Conservation (phyloP, 1,284 basidiomycete genomes). For the Ganoderma lingzhi region DNA sequence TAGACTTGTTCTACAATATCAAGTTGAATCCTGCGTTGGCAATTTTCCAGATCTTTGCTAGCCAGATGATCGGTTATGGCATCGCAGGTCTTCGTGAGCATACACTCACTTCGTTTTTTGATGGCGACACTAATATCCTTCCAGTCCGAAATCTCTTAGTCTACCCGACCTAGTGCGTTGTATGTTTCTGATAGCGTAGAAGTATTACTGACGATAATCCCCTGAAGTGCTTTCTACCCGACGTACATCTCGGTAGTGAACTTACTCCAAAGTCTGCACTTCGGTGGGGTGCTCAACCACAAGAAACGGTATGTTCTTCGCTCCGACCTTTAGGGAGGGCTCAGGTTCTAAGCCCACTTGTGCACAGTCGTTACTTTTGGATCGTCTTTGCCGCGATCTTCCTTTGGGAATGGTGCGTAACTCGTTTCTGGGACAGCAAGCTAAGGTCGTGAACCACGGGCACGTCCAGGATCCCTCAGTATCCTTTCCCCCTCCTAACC, state of each 20-base stretch:
- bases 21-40: constrained; percentile 59
- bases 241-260: constrained; percentile 60
- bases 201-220: neutral
- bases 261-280: constrained; percentile 65
- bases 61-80: constrained; percentile 69
- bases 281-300: constrained; percentile 52
- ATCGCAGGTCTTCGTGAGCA: constrained; percentile 63
- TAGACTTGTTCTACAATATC: constrained; percentile 66
- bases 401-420: constrained; percentile 53
- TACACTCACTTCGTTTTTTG: neutral
- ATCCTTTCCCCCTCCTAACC: constrained; percentile 53
- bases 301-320: constrained; percentile 49
- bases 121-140: neutral
- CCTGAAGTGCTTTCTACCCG: constrained; percentile 62
- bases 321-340: neutral
- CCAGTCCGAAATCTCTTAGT: constrained; percentile 60
- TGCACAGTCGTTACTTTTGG: constrained; percentile 55
- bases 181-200: too few relatives aligned
- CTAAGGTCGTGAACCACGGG: neutral
- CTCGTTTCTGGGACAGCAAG: neutral
- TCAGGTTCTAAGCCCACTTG: neutral
- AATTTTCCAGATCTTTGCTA: constrained; percentile 65
- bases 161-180: constrained; percentile 67
- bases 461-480: constrained; percentile 48
- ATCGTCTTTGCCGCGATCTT: constrained; percentile 60